Percentiles rank a stretch among this genome's conserved stretches.
Evolutionary conservation across 140 eudicot genomes (phyloP).

Genomic region (Bidens hawaiensis): DNA sequence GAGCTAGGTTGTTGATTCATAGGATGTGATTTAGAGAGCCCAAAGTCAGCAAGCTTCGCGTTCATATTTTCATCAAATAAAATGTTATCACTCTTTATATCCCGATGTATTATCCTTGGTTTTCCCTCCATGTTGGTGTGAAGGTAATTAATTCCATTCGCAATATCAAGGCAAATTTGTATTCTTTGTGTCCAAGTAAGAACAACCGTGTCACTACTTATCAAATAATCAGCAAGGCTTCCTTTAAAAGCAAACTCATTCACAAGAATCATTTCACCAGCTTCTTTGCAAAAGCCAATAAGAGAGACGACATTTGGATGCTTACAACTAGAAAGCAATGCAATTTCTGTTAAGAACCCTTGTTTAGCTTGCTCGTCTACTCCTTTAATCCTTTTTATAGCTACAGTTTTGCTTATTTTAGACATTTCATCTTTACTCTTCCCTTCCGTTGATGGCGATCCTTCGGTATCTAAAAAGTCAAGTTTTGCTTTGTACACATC

Average conservation of each 20-base stretch:
- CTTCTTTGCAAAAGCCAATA: not conserved
- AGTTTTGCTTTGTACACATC: not conserved
- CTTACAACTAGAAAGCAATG: not conserved
- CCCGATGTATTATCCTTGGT: slow-evolving; percentile 1
- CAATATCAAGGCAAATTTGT: slow-evolving; percentile 3
- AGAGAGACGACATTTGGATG: not conserved
- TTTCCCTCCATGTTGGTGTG: not conserved
- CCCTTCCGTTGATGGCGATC: not conserved
- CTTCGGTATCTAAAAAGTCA: not conserved
- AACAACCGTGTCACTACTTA: not conserved
- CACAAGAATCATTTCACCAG: not conserved
- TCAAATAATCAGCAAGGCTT: not conserved
- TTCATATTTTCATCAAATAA: not conserved
- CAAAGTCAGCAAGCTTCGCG: not conserved
- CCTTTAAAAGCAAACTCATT: not conserved
- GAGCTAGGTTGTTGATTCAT: not conserved
- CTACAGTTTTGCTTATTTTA: not conserved
- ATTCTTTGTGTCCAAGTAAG: not conserved
- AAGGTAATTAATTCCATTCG: not conserved
- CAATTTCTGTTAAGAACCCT: not conserved
- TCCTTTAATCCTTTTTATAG: not conserved
- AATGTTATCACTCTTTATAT: slow-evolving; percentile 6
- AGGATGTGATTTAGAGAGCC: not conserved
- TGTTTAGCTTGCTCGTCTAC: not conserved
- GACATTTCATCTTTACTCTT: not conserved